Conservation (phyloP, 805 yeast species). For the Jamesozyma jinghongensis region DNA sequence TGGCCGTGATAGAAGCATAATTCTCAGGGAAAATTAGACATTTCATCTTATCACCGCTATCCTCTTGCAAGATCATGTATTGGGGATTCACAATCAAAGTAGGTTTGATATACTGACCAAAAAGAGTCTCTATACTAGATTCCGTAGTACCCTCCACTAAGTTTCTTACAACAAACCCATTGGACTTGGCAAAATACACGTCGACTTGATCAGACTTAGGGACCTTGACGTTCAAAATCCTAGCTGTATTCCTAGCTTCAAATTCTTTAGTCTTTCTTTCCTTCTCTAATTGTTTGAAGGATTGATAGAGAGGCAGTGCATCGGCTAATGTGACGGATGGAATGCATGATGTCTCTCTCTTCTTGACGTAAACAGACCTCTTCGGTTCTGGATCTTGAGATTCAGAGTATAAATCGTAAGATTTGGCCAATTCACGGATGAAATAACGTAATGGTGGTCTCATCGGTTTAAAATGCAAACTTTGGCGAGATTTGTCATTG, state of each 20-base stretch:
- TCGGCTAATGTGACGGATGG: conserved; percentile 22
- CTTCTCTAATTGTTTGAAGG: conserved; percentile 30
- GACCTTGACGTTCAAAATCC: conserved; percentile 20
- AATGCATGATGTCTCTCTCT: conserved; percentile 19
- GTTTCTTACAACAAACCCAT: conserved; percentile 47
- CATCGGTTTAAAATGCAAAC: conserved; percentile 68
- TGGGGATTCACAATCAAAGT: conserved; percentile 25
- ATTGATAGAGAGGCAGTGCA: conserved; percentile 37
- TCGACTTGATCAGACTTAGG: conserved; percentile 7
- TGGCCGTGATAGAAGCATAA: conserved; percentile 29
- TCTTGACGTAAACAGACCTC: conserved; percentile 56
- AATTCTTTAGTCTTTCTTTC: conserved; percentile 25
- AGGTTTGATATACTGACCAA: conserved; percentile 24
- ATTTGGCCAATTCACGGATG: conserved; percentile 55
- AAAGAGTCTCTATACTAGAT: conserved; percentile 34
- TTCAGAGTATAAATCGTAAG: conserved; percentile 52
- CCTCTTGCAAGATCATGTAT: conserved; percentile 5
- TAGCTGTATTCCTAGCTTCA: conserved; percentile 19
- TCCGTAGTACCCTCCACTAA: conserved; percentile 45
- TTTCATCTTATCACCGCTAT: conserved; percentile 2
- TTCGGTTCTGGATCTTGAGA: conserved; percentile 78
- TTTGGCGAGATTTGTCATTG: conserved; percentile 31
- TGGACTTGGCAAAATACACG: conserved; percentile 30
- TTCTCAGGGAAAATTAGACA: conserved; percentile 28
- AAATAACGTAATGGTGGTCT: conserved; percentile 56